Conservation (phyloP, 2,329 filamentous ascomycete species). For the Aspergillus sp. region DNA sequence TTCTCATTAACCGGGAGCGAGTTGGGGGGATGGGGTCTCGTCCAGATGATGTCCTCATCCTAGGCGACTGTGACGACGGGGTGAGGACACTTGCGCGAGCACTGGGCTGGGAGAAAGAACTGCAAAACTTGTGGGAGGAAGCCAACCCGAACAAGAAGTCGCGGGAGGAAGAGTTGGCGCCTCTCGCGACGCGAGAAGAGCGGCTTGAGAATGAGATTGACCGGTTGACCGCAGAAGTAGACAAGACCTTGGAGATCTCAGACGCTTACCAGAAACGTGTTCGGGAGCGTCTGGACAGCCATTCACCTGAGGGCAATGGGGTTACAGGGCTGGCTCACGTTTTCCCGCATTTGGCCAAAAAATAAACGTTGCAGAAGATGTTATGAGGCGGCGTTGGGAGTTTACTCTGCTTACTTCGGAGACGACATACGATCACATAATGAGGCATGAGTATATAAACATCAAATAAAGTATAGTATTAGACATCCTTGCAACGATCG, state of each 20-base stretch:
- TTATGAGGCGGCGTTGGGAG: constrained; percentile 5
- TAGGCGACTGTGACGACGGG: constrained; percentile 81
- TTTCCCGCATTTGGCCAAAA: constrained; percentile 34
- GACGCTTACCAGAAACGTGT: constrained; percentile 46
- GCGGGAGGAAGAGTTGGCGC: constrained; percentile 38
- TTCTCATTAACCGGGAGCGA: constrained; percentile 83
- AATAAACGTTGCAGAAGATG: not conserved
- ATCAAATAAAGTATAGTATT: not conserved
- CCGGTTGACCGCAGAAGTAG: constrained; percentile 58
- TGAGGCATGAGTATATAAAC: constrained; percentile 8
- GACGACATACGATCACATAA: constrained; percentile 4
- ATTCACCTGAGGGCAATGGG: constrained; percentile 3
- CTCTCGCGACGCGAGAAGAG: constrained; percentile 54
- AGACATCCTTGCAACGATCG: not conserved
- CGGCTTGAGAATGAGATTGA: constrained; percentile 57
- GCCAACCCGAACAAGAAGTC: constrained; percentile 64
- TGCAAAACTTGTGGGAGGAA: constrained; percentile 72
- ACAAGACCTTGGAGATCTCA: constrained; percentile 53
- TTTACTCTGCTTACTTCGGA: not conserved
- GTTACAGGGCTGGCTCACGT: constrained; percentile 33
- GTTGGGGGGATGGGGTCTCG: constrained; percentile 77
- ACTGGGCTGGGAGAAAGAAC: constrained; percentile 81
- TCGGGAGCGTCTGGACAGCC: constrained; percentile 29
- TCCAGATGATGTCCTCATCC: constrained; percentile 77
- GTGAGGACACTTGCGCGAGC: constrained; percentile 75